A percentile compares a stretch with the other conserved stretches of the same genome.
These are phyloP conservation scores for Lipomyces mesembrius DNA, from an alignment of 805 yeast species.

Conservation along the genomic window DNA sequence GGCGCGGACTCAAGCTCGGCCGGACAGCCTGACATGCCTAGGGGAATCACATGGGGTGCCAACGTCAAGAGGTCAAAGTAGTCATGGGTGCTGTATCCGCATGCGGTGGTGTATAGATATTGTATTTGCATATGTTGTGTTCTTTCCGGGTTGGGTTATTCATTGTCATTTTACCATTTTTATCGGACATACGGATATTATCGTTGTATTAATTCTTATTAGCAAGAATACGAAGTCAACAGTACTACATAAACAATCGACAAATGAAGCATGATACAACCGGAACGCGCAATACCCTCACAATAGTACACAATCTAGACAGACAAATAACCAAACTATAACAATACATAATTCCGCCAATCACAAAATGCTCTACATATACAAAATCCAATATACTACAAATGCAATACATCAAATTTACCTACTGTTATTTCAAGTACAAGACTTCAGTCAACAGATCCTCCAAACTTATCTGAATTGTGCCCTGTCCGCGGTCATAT, in stretches of 20 bases:
- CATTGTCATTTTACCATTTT: not conserved
- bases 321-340: not conserved
- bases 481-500: slow-evolving; percentile 67
- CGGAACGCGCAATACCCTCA: slow-evolving; percentile 1
- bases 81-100: not conserved
- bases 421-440: not conserved
- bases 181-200: slow-evolving; percentile 1
- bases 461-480: slow-evolving; percentile 43
- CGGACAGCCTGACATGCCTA: slow-evolving; percentile 9
- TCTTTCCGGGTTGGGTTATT: not conserved
- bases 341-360: not conserved
- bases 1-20: slow-evolving; percentile 1
- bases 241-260: not conserved
- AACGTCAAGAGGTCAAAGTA: slow-evolving; percentile 24
- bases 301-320: not conserved
- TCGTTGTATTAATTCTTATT: not conserved
- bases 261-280: not conserved
- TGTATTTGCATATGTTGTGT: not conserved
- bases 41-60: slow-evolving; percentile 33
- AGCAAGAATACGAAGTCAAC: not conserved
- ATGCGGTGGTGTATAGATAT: not conserved
- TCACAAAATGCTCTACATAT: too few relatives aligned
- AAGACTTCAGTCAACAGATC: slow-evolving; percentile 47
- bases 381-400: slow-evolving; percentile 28
- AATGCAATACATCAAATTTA: not conserved